Evolutionary conservation across 345 rosid species (phyloP).

Genomic region (Moricandia moricandioides): DNA sequence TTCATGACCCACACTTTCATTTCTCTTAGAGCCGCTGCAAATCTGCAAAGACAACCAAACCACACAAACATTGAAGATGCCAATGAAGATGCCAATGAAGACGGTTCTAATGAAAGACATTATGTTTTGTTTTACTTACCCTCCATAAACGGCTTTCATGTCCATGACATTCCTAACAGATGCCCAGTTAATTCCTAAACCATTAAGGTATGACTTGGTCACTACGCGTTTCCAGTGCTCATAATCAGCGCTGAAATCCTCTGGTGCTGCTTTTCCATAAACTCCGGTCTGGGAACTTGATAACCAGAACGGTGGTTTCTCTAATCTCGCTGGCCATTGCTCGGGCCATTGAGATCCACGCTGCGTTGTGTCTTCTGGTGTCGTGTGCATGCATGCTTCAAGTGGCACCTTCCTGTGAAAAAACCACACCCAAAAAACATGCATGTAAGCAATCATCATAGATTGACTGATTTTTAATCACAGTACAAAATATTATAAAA

Average conservation of each 20-base stretch:
- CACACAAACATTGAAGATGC: slow-evolving; percentile 9
- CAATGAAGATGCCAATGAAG: not conserved
- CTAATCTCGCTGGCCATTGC: slow-evolving; percentile 87
- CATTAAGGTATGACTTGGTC: slow-evolving; percentile 72
- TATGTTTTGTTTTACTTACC: slow-evolving; percentile 47
- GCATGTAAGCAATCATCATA: not conserved
- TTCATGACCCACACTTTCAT: slow-evolving; percentile 92
- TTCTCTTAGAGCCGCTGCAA: slow-evolving; percentile 87
- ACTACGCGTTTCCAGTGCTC: slow-evolving; percentile 93
- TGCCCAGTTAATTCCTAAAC: slow-evolving; percentile 86
- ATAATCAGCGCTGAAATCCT: slow-evolving; percentile 71
- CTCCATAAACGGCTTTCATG: slow-evolving; percentile 95
- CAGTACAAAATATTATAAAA: not conserved
- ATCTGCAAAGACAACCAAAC: slow-evolving; percentile 49
- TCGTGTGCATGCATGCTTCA: slow-evolving; percentile 87
- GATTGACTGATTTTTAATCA: not conserved
- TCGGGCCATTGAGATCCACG: slow-evolving; percentile 96
- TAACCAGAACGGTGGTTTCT: slow-evolving; percentile 82
- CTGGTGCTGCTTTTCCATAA: slow-evolving; percentile 88
- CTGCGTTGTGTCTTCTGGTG: slow-evolving; percentile 53
- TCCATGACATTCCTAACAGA: slow-evolving; percentile 89
- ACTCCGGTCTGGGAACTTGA: slow-evolving; percentile 81
- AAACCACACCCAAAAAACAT: slow-evolving; percentile 8
- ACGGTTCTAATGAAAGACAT: not conserved
- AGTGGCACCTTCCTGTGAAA: slow-evolving; percentile 73